A percentile compares a stretch with the other conserved stretches of the same genome.
Conservation (phyloP, 2,329 filamentous ascomycete species). For the Botrytis cinerea region DNA sequence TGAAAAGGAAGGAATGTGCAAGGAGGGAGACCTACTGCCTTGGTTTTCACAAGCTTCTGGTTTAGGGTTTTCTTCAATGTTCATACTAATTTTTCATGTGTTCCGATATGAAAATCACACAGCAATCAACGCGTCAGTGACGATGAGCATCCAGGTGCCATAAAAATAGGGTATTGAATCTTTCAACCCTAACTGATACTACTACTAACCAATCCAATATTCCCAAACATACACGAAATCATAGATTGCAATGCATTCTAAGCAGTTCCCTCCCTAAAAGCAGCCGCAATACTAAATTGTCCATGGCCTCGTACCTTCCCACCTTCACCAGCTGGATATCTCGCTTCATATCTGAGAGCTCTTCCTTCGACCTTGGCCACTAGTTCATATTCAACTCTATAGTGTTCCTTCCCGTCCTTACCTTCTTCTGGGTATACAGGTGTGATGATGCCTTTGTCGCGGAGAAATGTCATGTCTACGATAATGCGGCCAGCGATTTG, state of each 20-base stretch:
- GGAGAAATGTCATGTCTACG: slow-evolving; percentile 32
- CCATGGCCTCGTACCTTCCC: slow-evolving; percentile 9
- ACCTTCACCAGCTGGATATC: slow-evolving; percentile 25
- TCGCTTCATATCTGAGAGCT: slow-evolving; percentile 31
- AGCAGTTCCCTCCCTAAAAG: slow-evolving; percentile 29
- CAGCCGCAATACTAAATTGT: slow-evolving; percentile 33
- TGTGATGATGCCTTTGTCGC: slow-evolving; percentile 25
- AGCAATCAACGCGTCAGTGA: background rate
- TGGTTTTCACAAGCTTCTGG: background rate
- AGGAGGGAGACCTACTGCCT: background rate
- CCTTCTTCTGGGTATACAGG: slow-evolving; percentile 15
- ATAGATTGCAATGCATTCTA: background rate
- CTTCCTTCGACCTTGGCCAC: slow-evolving; percentile 30
- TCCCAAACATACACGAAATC: background rate
- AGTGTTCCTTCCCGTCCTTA: slow-evolving; percentile 16
- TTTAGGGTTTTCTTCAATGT: background rate
- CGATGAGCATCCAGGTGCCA: background rate
- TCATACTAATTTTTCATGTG: accelerated
- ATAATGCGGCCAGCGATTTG: slow-evolving; percentile 29
- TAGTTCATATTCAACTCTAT: slow-evolving; percentile 30
- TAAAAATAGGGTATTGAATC: background rate
- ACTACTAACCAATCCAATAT: background rate
- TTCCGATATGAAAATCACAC: background rate
- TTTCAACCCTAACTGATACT: background rate
- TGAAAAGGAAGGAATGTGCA: background rate